A percentile compares a stretch with the other conserved stretches of the same genome.
Conservation (phyloP, 768 basidiomycete species). For the Agrocybe chaxingu region DNA sequence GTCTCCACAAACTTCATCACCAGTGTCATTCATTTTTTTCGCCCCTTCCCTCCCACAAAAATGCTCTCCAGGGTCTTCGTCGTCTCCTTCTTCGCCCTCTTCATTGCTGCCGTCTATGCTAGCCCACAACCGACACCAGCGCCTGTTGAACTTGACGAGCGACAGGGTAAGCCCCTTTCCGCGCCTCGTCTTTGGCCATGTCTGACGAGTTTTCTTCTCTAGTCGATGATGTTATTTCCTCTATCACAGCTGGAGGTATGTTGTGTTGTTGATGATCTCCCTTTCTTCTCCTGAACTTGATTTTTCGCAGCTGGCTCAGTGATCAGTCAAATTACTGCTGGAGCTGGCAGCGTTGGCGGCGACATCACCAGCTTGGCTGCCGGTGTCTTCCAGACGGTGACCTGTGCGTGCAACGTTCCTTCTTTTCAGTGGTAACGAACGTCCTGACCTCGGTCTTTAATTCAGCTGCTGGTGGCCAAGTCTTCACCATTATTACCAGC, state of each 20-base stretch:
- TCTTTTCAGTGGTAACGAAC: background rate
- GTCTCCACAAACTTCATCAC: background rate
- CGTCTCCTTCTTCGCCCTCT: slow-evolving; percentile 32
- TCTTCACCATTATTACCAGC: slow-evolving; percentile 53
- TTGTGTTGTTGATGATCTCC: background rate
- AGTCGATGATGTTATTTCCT: slow-evolving; percentile 36
- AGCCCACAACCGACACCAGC: slow-evolving; percentile 26
- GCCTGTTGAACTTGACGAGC: slow-evolving; percentile 27
- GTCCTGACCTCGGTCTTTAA: slow-evolving; percentile 13
- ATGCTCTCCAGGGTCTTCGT: slow-evolving; percentile 41
- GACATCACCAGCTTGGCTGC: slow-evolving; percentile 26
- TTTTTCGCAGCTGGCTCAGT: slow-evolving; percentile 31
- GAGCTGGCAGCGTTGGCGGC: slow-evolving; percentile 21
- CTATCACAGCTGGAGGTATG: slow-evolving; percentile 26
- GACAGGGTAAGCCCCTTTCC: slow-evolving; percentile 35
- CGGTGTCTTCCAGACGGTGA: slow-evolving; percentile 34
- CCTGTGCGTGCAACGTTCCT: slow-evolving; percentile 29
- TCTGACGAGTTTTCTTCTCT: slow-evolving; percentile 11
- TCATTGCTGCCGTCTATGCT: slow-evolving; percentile 31
- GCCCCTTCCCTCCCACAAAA: slow-evolving; percentile 11
- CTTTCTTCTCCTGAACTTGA: background rate
- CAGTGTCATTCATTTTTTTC: slow-evolving; percentile 12
- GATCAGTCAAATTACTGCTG: slow-evolving; percentile 31
- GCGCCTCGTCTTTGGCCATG: background rate
- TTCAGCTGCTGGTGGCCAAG: slow-evolving; percentile 51